These are phyloP conservation scores for Graphilbum ipis-grandicollis DNA, from an alignment of 2,329 filamentous ascomycete species.

Conservation along the genomic window DNA sequence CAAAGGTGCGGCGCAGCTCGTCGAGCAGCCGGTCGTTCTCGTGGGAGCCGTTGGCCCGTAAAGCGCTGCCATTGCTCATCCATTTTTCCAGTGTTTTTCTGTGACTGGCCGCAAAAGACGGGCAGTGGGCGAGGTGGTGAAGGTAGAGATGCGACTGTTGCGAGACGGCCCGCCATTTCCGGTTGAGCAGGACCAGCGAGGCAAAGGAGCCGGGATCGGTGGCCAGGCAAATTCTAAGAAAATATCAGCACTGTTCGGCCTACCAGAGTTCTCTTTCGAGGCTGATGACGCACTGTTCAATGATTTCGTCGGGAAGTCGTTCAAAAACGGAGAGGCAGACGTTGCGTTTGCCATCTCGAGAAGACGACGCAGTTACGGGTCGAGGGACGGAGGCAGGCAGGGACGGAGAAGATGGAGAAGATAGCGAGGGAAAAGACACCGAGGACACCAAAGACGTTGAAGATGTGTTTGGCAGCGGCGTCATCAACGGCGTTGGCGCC, in stretches of 20 bases:
- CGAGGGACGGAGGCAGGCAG: no score
- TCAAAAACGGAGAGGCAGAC: constrained; percentile 23
- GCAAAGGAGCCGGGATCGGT: constrained; percentile 48
- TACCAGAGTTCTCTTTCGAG: no score
- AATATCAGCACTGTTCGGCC: no score
- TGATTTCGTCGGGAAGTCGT: constrained; percentile 49
- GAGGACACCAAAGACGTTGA: no score
- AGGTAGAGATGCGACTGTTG: constrained; percentile 47
- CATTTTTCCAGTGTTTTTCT: constrained; percentile 4
- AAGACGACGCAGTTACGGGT: no score
- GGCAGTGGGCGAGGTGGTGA: constrained; percentile 42
- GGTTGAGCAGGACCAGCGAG: constrained; percentile 46
- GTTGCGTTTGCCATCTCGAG: no score
- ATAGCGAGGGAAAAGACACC: no score
- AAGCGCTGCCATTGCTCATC: no score
- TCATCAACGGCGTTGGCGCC: no score
- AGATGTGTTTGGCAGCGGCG: no score
- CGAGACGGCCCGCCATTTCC: constrained; percentile 46
- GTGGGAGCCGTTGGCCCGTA: no score
- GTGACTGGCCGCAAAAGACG: constrained; percentile 38
- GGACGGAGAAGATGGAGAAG: no score
- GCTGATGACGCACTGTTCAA: constrained; percentile 38
- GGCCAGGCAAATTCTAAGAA: constrained; percentile 45
- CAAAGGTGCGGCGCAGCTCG: constrained; percentile 46
- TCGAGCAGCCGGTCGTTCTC: constrained; percentile 31